phyloP scores from a whole-genome alignment of 352 stramenopile genomes.

The Phytophthora europaea region DNA sequence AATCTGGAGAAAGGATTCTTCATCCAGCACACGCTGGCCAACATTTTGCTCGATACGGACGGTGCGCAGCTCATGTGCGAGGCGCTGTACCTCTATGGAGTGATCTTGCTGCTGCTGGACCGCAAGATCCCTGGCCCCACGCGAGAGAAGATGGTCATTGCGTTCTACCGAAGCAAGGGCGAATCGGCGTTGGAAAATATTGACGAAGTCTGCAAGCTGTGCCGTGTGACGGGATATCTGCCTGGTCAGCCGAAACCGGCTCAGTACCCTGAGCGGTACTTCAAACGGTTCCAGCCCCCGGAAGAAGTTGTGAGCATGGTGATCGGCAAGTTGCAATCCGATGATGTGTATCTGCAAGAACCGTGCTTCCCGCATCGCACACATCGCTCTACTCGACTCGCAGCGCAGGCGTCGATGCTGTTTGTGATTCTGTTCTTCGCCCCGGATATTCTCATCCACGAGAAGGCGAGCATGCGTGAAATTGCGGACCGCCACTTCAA shows the following conservation, averaged over 20 bases:
- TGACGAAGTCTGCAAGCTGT: slow-evolving; percentile 93
- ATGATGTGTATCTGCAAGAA: slow-evolving; percentile 95
- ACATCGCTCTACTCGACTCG: slow-evolving; percentile 93
- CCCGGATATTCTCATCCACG: slow-evolving; percentile 92
- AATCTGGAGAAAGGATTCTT: slow-evolving; percentile 95
- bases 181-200: slow-evolving; percentile 92
- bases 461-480: slow-evolving; percentile 94
- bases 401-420: slow-evolving; percentile 94
- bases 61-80: slow-evolving; percentile 96
- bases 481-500: slow-evolving; percentile 97
- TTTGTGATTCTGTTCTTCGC: slow-evolving; percentile 97
- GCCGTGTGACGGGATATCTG: slow-evolving; percentile 91
- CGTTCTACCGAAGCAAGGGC: slow-evolving; percentile 89
- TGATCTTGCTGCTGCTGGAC: slow-evolving; percentile 96
- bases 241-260: slow-evolving; percentile 85
- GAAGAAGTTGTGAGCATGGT: slow-evolving; percentile 94
- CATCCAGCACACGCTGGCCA: slow-evolving; percentile 96
- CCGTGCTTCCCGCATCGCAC: slow-evolving; percentile 94
- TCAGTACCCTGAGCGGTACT: slow-evolving; percentile 91
- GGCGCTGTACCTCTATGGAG: slow-evolving; percentile 95
- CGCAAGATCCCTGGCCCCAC: slow-evolving; percentile 89
- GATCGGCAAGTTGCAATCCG: slow-evolving; percentile 94
- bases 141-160: slow-evolving; percentile 94
- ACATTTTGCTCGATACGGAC: slow-evolving; percentile 94
- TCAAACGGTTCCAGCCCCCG: slow-evolving; percentile 88